Evolutionary conservation across 2,329 filamentous ascomycete species (phyloP), one percentile per base, ranked within the genome.

Genomic region (Aspergillus pseudoglaucus): DNA sequence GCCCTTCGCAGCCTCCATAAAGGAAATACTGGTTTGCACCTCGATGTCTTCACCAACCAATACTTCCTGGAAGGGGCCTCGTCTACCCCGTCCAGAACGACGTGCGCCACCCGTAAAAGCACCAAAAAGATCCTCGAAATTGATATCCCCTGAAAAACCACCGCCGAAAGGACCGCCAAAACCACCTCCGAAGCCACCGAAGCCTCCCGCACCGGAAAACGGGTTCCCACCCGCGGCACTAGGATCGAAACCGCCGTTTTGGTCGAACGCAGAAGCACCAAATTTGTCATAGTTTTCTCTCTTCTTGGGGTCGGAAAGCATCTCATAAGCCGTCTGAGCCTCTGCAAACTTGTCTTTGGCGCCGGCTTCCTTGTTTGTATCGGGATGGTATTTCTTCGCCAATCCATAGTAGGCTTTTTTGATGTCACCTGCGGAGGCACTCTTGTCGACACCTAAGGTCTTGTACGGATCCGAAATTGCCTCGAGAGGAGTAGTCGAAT

Each of bases 351-450:
- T 91, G 60, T 97, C 93, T 67, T 97, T 97, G 32, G 93, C 90
- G n/a, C 76, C 79, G 2, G 88, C 69, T 59, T 97, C 93, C 69
- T 97, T 97, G 77, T 97, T 98, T 32, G 93, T 97, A 67, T 98
- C 93, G 7, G 93, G 93, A 62, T 98, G 93, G 66, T 83, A 98
- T 65, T 97, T 98, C 72, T 98, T 98, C 17, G 93, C 93, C 50
- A 97, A 77, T 44, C 90, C 88, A 66, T 98, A 98, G 75, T 98
- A 98, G 3, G 93, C 90, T 69, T 96, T 97, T 68, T 98, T 98
- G 67, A 98, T 97, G 32, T 97, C 91, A 50, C 82, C 76, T 3
- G 89, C 75, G 1, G 88, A 84, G n/a, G 93, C 88, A 53, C 72
- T 79, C 67, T 91, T 95, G 61, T 76, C 76, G 25, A 98, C 88